phyloP scores from a whole-genome alignment of 192 early-diverging fungal species.

The Neocallimastix lanati region DNA sequence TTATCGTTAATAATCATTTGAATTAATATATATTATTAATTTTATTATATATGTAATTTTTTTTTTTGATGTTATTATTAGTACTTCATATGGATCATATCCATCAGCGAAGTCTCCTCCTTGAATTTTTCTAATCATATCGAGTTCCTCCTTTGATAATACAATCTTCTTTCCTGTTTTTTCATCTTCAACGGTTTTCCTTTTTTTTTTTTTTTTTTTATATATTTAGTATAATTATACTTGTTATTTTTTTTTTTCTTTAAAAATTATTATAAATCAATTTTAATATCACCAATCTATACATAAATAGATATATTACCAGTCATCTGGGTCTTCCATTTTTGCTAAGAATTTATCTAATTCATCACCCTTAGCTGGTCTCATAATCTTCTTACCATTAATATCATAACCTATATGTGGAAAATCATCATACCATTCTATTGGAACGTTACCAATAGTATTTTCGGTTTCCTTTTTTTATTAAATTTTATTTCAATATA shows the following conservation, averaged over 20 bases:
- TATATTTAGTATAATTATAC: conserved; percentile 1
- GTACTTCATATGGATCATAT: conserved; percentile 65
- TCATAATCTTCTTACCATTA: conserved; percentile 78
- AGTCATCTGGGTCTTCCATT: conserved; percentile 83
- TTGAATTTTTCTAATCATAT: conserved; percentile 80
- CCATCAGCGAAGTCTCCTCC: conserved; percentile 60
- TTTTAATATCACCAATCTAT: too few relatives aligned
- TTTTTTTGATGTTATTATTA: not conserved
- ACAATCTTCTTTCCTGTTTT: conserved; percentile 63
- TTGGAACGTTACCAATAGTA: conserved; percentile 86
- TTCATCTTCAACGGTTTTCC: conserved; percentile 63
- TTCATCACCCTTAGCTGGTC: conserved; percentile 75
- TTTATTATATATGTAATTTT: not conserved
- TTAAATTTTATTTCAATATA: too few relatives aligned
- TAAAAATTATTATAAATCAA: too few relatives aligned
- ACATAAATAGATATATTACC: conserved; percentile 32
- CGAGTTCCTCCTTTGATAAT: conserved; percentile 74
- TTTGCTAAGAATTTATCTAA: conserved; percentile 80
- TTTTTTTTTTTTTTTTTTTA: not conserved
- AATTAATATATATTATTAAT: too few relatives aligned
- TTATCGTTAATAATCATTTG: too few relatives aligned
- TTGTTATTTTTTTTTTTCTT: not conserved
- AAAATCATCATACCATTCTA: conserved; percentile 95
- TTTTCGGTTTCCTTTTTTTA: conserved; percentile 41
- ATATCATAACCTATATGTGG: conserved; percentile 93